phyloP scores from a whole-genome alignment of 768 basidiomycete genomes.

The Hypholoma sublateritium region DNA sequence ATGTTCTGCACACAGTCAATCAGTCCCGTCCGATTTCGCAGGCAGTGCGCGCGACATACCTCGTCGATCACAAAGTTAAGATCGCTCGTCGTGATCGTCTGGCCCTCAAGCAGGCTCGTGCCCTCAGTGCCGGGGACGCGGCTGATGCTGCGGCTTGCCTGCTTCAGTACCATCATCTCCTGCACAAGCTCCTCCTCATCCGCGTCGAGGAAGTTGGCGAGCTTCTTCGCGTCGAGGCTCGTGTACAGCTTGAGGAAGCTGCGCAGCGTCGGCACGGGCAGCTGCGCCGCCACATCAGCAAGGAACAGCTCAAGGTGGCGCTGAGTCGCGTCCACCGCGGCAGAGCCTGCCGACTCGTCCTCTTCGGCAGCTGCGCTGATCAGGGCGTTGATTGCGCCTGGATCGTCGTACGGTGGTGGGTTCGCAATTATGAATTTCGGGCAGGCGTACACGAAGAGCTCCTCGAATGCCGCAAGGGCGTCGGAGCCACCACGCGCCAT shows the following conservation, averaged over 20 bases:
- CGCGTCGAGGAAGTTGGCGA: slow-evolving; percentile 87
- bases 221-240: slow-evolving; percentile 86
- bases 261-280: slow-evolving; percentile 80
- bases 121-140: slow-evolving; percentile 56
- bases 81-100: slow-evolving; percentile 88
- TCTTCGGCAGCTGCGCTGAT: slow-evolving; percentile 35
- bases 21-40: background rate
- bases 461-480: slow-evolving; percentile 78
- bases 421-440: slow-evolving; percentile 97
- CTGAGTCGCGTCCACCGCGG: slow-evolving; percentile 67
- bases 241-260: slow-evolving; percentile 96
- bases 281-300: slow-evolving; percentile 71
- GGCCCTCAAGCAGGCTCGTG: slow-evolving; percentile 75
- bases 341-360: slow-evolving; percentile 30
- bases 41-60: slow-evolving; percentile 43
- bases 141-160: slow-evolving; percentile 75
- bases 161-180: slow-evolving; percentile 97
- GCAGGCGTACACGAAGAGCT: slow-evolving; percentile 92
- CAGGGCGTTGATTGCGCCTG: slow-evolving; percentile 54
- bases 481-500: slow-evolving; percentile 75
- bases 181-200: slow-evolving; percentile 95
- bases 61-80: slow-evolving; percentile 94
- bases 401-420: slow-evolving; percentile 90
- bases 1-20: slow-evolving; percentile 63
- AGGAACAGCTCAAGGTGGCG: slow-evolving; percentile 87